Base-by-base conservation (phyloP, 768 basidiomycete genomes). In the Amanita rimosa region DNA sequence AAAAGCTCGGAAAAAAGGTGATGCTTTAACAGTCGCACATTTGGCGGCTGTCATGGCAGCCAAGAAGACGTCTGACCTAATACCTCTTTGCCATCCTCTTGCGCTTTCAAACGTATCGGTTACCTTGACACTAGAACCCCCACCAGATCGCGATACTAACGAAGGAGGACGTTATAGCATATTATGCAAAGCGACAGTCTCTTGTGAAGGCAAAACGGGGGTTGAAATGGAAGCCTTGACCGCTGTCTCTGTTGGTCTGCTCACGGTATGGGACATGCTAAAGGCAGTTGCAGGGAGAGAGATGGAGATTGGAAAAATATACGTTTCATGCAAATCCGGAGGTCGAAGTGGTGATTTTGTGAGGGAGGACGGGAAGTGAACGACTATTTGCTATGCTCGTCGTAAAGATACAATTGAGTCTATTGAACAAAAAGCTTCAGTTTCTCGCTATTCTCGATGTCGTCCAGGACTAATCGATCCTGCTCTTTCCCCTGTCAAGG, bases 211-310 rank as follows among this genome's bases (percentile, higher is more conserved):
- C 11, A 81, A 81, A 62, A 90, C 90, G 11, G 86, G 92, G 4
- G 87, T 92, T 16, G 89, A 92, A 68, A 92, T 97, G 85, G 94
- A 96, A 65, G 92, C 91, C 19, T 61, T 94, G 49, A 87, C 83
- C n/a, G 83, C 83, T 19, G 91, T 89, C 7, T 81, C 81, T 1
- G 69, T 86, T 26, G 82, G 81, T 4, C 70, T 88, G 27, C 67
- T 94, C 47, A 89, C 88, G 1, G 80, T 93, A 11, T 95, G 90
- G 86, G 90, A 92, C 59, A 93, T 95, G 91, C 73, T 93, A 26
- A 93, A 94, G 65, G 84, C 85, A 4, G 82, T 90, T 1, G 89
- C 86, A 1, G 92, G 89, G n/a, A 75, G 76, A 60, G 85, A 88
- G 50, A 92, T 95, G 87, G 66, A 76, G 51, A 87, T 96, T 31